Base-by-base conservation (phyloP, 2,329 filamentous ascomycete genomes). In the Zymoseptoria pseudotritici region DNA sequence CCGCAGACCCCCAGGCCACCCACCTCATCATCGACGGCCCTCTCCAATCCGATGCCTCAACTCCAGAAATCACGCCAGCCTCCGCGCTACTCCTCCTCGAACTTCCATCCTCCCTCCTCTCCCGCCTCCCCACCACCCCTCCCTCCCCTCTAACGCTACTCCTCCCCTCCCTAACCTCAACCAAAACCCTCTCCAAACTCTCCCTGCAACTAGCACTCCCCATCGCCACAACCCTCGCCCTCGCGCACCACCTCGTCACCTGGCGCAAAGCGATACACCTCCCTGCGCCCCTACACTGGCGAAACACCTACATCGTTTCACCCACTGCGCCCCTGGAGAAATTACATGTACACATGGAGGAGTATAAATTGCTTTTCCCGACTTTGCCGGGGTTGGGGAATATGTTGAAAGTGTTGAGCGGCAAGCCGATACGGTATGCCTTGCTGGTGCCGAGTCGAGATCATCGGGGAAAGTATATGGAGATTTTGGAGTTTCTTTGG, bases 211-310 rank as follows among this genome's bases (percentile, higher is more conserved):
- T 88, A 56, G 83, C 86, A 20, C 87, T 97, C 56, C 86, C 88
- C 3, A 81, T 94, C 1, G 82, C 85, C 31, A 90, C 96, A 66
- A 88, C 97, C 63, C 88, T 93, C 64, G 87, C 90, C 67, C 89
- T 96, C 63, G 91, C 92, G 9, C 89, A 90, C 60, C 94, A 97
- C 76, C 87, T 99, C 63, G 91, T 97, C 62, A 96, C 95, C 76
- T 97, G 93, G 92, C 87, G 94, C 22, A 88, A 92, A 59, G 94
- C 93, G 53, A 93, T 97, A 50, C 17, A 19, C 9, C 49, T 57
- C 6, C 42, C 31, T 4, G 89, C 91, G 4, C 94, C 94, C 0
- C 83, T 99, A 5, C 91, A 97, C 70, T 88, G 89, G 51, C 84
- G 92, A 54, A 92, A 97, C 72, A 88, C 87, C 10, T 99, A 97